A percentile compares a stretch with the other conserved stretches of the same genome.
phyloP scores from a whole-genome alignment of 768 basidiomycete species.

The Leccinellum albellum region DNA sequence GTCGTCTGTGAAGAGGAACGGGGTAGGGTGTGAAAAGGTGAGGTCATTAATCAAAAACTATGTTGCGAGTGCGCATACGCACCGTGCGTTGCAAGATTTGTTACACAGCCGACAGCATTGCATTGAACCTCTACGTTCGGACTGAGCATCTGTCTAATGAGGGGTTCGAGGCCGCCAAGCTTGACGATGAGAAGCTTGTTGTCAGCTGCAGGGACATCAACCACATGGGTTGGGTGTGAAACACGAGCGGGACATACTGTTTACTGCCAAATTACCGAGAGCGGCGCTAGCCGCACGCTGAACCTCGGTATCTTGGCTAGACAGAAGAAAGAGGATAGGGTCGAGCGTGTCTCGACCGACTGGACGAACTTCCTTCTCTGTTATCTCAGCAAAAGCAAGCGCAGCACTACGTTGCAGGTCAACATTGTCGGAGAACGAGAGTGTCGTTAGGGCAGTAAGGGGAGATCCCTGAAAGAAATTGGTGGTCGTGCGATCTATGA shows the following conservation, averaged over 20 bases:
- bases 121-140: conserved; percentile 99
- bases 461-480: conserved; percentile 97
- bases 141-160: conserved; percentile 98
- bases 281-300: conserved; percentile 98
- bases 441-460: conserved; percentile 88
- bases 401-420: conserved; percentile 98
- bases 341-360: conserved; percentile 97
- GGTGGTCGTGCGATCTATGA: conserved; percentile 84
- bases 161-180: conserved; percentile 93
- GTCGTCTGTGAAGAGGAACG: conserved; percentile 59
- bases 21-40: conserved; percentile 4
- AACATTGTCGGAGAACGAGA: conserved; percentile 98
- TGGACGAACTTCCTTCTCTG: conserved; percentile 97
- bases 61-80: conserved; percentile 23
- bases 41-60: conserved; percentile 1
- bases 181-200: conserved; percentile 99
- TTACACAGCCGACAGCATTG: conserved; percentile 98
- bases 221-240: conserved; percentile 9
- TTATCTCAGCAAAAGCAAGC: conserved; percentile 97
- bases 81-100: conserved; percentile 98
- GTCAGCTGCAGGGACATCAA: conserved; percentile 58
- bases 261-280: conserved; percentile 95
- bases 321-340: conserved; percentile 94
- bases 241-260: conserved; percentile 61
- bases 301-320: conserved; percentile 97